These are phyloP conservation scores for Aegilops longissima DNA, from an alignment of 176 grass and related monocot species.

Conservation along the genomic window DNA sequence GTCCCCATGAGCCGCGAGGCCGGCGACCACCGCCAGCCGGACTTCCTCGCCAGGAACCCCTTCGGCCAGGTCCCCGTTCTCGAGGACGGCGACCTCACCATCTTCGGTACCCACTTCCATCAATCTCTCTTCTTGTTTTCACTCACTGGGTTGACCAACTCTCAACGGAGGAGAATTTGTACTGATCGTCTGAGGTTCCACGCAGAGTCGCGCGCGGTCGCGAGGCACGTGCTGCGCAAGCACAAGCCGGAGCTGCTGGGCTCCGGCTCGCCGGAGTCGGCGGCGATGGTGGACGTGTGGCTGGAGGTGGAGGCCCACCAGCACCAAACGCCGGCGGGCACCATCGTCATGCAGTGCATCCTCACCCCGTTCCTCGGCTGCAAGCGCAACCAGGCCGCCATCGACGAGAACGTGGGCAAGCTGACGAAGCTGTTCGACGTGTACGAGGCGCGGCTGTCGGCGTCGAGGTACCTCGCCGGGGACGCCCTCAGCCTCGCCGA, in stretches of 20 bases:
- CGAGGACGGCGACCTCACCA: slow-evolving; percentile 33
- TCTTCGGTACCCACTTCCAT: slow-evolving; percentile 6
- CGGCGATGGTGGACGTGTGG: slow-evolving; percentile 28
- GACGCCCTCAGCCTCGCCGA: slow-evolving; percentile 46
- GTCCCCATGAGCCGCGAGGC: not conserved
- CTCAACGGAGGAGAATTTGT: not conserved
- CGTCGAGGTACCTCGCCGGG: slow-evolving; percentile 34
- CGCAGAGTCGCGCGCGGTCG: slow-evolving; percentile 26
- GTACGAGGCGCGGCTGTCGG: slow-evolving; percentile 40
- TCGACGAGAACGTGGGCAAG: slow-evolving; percentile 36
- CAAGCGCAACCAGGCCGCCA: slow-evolving; percentile 18
- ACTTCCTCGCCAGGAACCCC: slow-evolving; percentile 45
- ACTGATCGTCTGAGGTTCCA: not conserved
- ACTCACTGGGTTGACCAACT: not conserved
- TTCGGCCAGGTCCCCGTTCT: slow-evolving; percentile 43
- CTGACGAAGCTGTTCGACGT: slow-evolving; percentile 25
- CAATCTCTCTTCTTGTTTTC: not conserved
- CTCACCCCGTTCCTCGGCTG: slow-evolving; percentile 4
- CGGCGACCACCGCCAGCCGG: not conserved
- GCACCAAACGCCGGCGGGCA: not conserved
- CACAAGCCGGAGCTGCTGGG: slow-evolving; percentile 25
- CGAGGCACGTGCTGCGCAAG: slow-evolving; percentile 18
- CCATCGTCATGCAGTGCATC: slow-evolving; percentile 25
- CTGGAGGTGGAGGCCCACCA: slow-evolving; percentile 30
- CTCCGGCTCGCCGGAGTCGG: not conserved